Evolutionary conservation across 306 rosid genomes (phyloP), one percentile per base, ranked within the genome.

Genomic region (Prinsepia uniflora): DNA sequence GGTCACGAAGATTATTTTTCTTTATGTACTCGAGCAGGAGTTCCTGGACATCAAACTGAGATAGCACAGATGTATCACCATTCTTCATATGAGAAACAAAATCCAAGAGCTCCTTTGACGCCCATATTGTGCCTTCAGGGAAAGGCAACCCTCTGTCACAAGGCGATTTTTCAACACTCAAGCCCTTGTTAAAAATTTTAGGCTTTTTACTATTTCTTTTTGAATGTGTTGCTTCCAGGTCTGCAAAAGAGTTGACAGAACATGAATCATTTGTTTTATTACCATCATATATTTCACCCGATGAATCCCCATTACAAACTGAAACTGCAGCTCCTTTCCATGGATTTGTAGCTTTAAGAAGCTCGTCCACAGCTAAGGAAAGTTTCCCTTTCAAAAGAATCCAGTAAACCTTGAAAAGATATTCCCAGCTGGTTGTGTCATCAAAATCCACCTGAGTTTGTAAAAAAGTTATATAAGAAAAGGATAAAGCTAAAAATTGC

Each of bases 331-430:
- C 78, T 71, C 47, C 82, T 59, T 72, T 84, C 89, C 86, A 89
- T 12, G 91, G 89, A 72, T 77, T 89, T 86, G 78, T 89, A 63
- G 97, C 99, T 53, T 67, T 83, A 71, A 80, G 53, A 59, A 95
- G 81, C 78, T 95, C 99, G 72, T 91, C 96, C 63, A 85, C 65
- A 40, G 96, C 89, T 80, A 95, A 88, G 34, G 96, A 91, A 4
- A 91, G 69, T 73, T 87, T 86, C 72, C 67, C 86, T 74, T 95
- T 91, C 84, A 95, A 80, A 73, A 78, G 81, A 48, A 80, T 54
- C 99, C 99, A 95, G 74, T 95, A 95, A 73, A 91, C 84, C 88
- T 95, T 95, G 86, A 95, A 95, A 73, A 95, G 99, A 87, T 95
- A 95, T 88, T 95, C 99, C 97, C 97, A 95, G 77, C 97, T 95